Conservation (phyloP, 305 asterid species). For the Ilex paraguariensis region DNA sequence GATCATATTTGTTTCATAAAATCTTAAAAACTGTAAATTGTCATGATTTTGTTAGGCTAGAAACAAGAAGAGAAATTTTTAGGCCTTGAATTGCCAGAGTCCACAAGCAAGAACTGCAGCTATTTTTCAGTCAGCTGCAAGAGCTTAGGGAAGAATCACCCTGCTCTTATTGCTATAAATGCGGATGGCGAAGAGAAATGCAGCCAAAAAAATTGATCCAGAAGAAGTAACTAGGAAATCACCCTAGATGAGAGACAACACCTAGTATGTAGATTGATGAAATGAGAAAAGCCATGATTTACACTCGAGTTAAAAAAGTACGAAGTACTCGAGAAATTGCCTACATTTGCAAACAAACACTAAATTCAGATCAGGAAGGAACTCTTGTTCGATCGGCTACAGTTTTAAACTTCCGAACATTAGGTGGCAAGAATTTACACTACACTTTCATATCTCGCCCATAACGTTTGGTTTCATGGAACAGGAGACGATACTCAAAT, state of each 20-base stretch:
- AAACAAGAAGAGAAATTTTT: too few species aligned
- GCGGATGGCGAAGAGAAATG: background rate
- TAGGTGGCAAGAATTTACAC: too few species aligned
- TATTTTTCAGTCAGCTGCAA: background rate
- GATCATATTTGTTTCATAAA: slow-evolving; percentile 4
- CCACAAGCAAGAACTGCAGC: background rate
- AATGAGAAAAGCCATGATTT: background rate
- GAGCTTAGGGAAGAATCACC: background rate
- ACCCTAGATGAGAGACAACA: background rate
- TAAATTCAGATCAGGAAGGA: too few species aligned
- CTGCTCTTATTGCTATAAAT: background rate
- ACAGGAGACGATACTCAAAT: too few species aligned
- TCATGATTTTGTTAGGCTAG: background rate
- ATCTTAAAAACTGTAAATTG: background rate
- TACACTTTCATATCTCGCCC: too few species aligned
- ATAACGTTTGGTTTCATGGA: too few species aligned
- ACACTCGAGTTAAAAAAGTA: too few species aligned
- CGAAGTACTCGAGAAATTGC: too few species aligned
- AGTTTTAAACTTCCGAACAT: too few species aligned
- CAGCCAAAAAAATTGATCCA: background rate
- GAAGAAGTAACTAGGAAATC: background rate
- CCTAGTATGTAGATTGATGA: background rate
- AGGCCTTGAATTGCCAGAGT: background rate
- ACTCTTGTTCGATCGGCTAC: too few species aligned
- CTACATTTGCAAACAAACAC: too few species aligned